Base-by-base conservation (phyloP, 352 stramenopile species). In the Phytophthora sp. region DNA sequence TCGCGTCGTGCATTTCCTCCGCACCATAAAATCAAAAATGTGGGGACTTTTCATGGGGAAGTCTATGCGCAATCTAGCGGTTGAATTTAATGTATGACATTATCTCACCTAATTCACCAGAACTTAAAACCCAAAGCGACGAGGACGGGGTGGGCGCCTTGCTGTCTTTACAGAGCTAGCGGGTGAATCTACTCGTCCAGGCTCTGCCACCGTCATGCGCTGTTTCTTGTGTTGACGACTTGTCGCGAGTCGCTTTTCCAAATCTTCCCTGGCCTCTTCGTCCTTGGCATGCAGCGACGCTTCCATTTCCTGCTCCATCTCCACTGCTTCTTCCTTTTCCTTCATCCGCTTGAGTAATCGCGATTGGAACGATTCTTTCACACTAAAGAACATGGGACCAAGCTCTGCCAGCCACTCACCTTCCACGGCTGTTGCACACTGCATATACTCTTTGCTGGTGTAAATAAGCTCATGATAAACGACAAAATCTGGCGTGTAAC, bases 381-480 rank as follows among this genome's bases (percentile, higher is more conserved):
- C 85, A 44, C 87, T 98, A 75, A 99, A 99, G 74, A 99, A 99
- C 96, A 99, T 99, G 11, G 97, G 96, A 2, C 97, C 98, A n/a
- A 99, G 81, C 77, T 99, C 97, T 15, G 97, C 98, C 2, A 99
- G 88, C 98, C 98, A 99, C 82, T 99, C 95, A n/a, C 96, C 95
- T 69, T 99, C 97, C 6, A 99, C 97, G 1, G 98, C 96, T 13
- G 97, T 99, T 4, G 98, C 94, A 71, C 95, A 99, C 63, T 96
- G 96, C 97, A 99, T 99, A 80, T 98, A 99, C 70, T 95, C 86
- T 63, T 99, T 99, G 30, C 90, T 98, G n/a, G 98, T 99, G 74
- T 98, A 98, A 44, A 99, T 98, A 7, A 99, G 89, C 76, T 99
- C 98, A 74, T 99, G 97, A 73, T 99, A 99, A 21, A 98, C 97